Conservation (phyloP, 2,329 filamentous ascomycete genomes). For the Ascochyta pisi region DNA sequence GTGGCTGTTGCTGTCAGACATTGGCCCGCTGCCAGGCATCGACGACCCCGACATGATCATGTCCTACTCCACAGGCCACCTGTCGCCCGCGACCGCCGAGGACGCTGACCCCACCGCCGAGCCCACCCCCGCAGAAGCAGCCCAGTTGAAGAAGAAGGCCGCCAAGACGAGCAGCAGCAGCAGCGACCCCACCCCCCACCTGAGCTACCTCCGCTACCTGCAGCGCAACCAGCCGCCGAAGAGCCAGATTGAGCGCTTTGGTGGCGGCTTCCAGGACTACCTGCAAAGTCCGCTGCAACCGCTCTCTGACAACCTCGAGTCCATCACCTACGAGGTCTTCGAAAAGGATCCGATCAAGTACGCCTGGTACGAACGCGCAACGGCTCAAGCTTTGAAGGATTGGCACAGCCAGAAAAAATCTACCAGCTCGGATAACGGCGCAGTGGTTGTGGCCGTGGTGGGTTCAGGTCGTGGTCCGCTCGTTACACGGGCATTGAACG, state of each 20-base stretch:
- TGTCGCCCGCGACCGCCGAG: conserved; percentile 54
- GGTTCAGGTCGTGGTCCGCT: conserved; percentile 92
- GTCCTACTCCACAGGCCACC: conserved; percentile 44
- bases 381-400: conserved; percentile 79
- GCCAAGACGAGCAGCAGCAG: conserved; percentile 55
- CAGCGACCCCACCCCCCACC: conserved; percentile 66
- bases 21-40: conserved; percentile 61
- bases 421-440: conserved; percentile 72
- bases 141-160: conserved; percentile 48
- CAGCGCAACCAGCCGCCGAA: conserved; percentile 79
- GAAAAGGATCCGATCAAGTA: conserved; percentile 99
- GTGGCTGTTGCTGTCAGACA: conserved; percentile 66
- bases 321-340: conserved; percentile 97
- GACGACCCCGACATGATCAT: conserved; percentile 50
- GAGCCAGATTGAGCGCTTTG: conserved; percentile 69
- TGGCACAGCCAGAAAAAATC: conserved; percentile 77
- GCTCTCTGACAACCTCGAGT: conserved; percentile 94
- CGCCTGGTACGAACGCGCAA: conserved; percentile 88
- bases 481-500: conserved; percentile 83
- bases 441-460: conserved; percentile 87
- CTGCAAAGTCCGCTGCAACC: conserved; percentile 94
- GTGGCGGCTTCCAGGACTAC: conserved; percentile 86
- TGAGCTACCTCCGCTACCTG: conserved; percentile 83
- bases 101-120: conserved; percentile 43
- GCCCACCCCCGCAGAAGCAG: conserved; percentile 74